Evolutionary conservation across 352 stramenopile genomes (phyloP).

Genomic region (Phytophthora capsici): DNA sequence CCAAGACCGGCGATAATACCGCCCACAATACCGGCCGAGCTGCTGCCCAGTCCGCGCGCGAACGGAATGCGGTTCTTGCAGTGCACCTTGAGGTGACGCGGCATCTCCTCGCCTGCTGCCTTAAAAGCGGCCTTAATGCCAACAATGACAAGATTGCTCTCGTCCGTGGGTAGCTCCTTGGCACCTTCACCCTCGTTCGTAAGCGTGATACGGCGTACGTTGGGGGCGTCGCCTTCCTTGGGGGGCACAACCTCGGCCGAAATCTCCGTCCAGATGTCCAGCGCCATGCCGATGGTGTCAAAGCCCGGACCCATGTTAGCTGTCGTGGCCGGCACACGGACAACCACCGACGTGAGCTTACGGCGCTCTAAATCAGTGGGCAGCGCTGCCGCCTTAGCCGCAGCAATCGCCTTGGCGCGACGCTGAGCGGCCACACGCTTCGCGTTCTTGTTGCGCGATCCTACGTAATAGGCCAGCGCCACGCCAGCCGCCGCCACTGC

Average conservation of each 20-base stretch:
- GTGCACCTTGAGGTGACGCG: conserved; percentile 94
- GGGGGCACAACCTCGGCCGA: conserved; percentile 90
- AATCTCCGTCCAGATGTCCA: conserved; percentile 99
- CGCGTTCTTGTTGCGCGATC: conserved; percentile 51
- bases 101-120: conserved; percentile 94
- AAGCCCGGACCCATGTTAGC: conserved; percentile 99
- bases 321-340: conserved; percentile 97
- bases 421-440: conserved; percentile 33
- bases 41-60: conserved; percentile 96
- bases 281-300: conserved; percentile 98
- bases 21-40: conserved; percentile 98
- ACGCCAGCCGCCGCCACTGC: conserved; percentile 59
- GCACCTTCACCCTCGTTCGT: conserved; percentile 97
- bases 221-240: conserved; percentile 24
- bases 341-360: conserved; percentile 93
- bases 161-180: conserved; percentile 89
- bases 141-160: conserved; percentile 94
- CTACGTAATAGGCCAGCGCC: conserved; percentile 72
- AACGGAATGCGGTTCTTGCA: conserved; percentile 98
- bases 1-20: conserved; percentile 99
- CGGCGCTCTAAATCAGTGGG: conserved; percentile 40
- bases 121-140: conserved; percentile 96
- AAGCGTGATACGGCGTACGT: conserved; percentile 92
- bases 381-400: conserved; percentile 29
- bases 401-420: conserved; percentile 19